A percentile compares a stretch with the other conserved stretches of the same genome.
These are phyloP conservation scores for Filosporella fistucella DNA, from an alignment of 495 filamentous ascomycete species.

Conservation along the genomic window DNA sequence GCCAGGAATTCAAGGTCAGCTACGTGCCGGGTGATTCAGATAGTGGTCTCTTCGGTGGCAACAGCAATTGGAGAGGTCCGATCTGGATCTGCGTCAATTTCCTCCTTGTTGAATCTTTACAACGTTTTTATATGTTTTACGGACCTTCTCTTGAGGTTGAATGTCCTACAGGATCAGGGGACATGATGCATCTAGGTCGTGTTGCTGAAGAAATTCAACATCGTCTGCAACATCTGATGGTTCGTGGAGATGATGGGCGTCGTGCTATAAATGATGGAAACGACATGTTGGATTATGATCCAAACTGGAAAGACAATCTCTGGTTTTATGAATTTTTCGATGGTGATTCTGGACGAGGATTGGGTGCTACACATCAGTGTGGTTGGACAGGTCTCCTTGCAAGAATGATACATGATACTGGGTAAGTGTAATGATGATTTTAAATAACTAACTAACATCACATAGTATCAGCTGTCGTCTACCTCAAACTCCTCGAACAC, in stretches of 20 bases:
- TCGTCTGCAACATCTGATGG: slow-evolving; percentile 87
- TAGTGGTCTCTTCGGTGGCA: slow-evolving; percentile 88
- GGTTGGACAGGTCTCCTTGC: slow-evolving; percentile 97
- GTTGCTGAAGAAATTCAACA: slow-evolving; percentile 97
- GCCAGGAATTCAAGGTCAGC: slow-evolving; percentile 79
- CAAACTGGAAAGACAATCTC: slow-evolving; percentile 86
- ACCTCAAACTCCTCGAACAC: slow-evolving; percentile 87
- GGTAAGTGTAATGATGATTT: slow-evolving; percentile 39
- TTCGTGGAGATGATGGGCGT: slow-evolving; percentile 74
- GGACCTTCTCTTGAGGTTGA: slow-evolving; percentile 83
- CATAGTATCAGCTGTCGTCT: slow-evolving; percentile 71
- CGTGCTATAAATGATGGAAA: slow-evolving; percentile 80
- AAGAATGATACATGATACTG: slow-evolving; percentile 95
- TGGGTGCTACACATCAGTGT: slow-evolving; percentile 92
- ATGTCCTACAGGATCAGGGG: slow-evolving; percentile 89
- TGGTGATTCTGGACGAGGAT: slow-evolving; percentile 80
- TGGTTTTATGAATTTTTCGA: slow-evolving; percentile 99
- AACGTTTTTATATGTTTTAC: slow-evolving; percentile 94
- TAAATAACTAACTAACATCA: slow-evolving; percentile 13
- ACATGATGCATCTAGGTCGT: slow-evolving; percentile 92
- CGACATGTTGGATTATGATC: slow-evolving; percentile 82
- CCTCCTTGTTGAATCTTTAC: slow-evolving; percentile 84
- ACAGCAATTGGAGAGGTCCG: slow-evolving; percentile 93
- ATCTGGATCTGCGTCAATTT: slow-evolving; percentile 98
- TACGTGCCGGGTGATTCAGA: slow-evolving; percentile 95